Evolutionary conservation across 306 rosid genomes (phyloP).

Genomic region (Vigna nakashimae): DNA sequence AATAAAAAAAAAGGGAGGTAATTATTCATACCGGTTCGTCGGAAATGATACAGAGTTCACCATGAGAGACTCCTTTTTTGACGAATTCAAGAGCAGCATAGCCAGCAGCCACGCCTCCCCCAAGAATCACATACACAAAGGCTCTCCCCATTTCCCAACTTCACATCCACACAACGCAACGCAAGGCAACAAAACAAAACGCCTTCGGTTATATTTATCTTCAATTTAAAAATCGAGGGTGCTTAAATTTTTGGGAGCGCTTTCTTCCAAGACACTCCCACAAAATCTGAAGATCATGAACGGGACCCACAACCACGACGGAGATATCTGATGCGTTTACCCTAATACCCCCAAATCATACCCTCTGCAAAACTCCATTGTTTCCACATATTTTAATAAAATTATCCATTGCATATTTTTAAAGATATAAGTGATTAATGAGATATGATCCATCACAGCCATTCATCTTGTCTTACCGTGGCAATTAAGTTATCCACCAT

Average conservation of each 20-base stretch:
- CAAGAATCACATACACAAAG: constrained; percentile 91
- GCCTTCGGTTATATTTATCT: not conserved
- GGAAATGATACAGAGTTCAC: constrained; percentile 98
- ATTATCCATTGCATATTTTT: not conserved
- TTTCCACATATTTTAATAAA: not conserved
- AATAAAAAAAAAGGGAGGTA: not conserved
- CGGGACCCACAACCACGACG: constrained; percentile 39
- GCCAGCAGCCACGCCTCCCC: constrained; percentile 99
- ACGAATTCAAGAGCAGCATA: constrained; percentile 96
- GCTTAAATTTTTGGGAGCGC: constrained; percentile 47
- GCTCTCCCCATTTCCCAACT: constrained; percentile 82
- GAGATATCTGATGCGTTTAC: not conserved
- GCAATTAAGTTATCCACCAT: too few relatives aligned
- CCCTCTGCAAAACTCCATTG: not conserved
- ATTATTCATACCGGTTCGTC: constrained; percentile 72
- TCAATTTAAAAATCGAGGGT: constrained; percentile 44
- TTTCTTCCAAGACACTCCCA: constrained; percentile 46
- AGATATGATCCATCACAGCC: too few relatives aligned
- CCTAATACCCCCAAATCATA: not conserved
- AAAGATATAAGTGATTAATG: too few relatives aligned
- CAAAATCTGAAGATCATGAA: constrained; percentile 41
- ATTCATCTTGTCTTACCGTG: too few relatives aligned
- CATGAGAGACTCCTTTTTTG: constrained; percentile 72
- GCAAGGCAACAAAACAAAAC: not conserved
- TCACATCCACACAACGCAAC: constrained; percentile 23